phyloP scores from a whole-genome alignment of 202 grass and related monocot genomes.

The Digitaria exilis region DNA sequence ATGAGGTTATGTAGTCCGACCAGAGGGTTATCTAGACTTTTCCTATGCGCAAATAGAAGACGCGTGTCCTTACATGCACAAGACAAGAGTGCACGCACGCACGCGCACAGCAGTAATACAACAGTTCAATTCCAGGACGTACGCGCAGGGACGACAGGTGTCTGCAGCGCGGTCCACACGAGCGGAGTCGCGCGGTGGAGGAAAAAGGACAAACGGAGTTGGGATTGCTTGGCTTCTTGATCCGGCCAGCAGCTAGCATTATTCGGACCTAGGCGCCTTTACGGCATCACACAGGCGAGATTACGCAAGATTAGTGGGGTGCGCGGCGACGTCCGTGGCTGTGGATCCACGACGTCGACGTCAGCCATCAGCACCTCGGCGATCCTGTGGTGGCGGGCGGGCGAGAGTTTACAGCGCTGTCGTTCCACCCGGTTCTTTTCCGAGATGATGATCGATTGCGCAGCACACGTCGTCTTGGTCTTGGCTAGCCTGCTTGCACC shows the following conservation, averaged over 20 bases:
- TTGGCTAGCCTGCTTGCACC: background rate
- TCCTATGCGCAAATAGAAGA: background rate
- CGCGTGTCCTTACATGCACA: background rate
- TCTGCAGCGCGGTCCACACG: background rate
- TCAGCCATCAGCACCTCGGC: constrained; percentile 4
- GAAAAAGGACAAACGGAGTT: background rate
- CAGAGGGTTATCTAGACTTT: no score
- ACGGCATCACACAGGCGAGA: background rate
- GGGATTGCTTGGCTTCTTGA: background rate
- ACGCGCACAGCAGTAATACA: background rate
- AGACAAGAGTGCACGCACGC: background rate
- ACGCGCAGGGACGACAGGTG: background rate
- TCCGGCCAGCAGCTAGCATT: background rate
- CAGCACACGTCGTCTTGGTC: no score
- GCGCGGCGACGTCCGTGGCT: constrained; percentile 40
- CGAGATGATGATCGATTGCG: background rate
- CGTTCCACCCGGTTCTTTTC: background rate
- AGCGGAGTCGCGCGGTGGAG: background rate
- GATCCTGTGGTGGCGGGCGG: constrained; percentile 32
- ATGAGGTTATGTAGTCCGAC: no score
- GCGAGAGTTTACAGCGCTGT: constrained; percentile 21
- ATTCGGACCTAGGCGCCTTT: background rate
- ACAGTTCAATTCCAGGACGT: background rate
- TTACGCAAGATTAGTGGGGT: background rate
- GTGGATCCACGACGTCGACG: constrained; percentile 1